Conservation (phyloP, 2,329 filamentous ascomycete genomes). For the Colletotrichum shisoi region DNA sequence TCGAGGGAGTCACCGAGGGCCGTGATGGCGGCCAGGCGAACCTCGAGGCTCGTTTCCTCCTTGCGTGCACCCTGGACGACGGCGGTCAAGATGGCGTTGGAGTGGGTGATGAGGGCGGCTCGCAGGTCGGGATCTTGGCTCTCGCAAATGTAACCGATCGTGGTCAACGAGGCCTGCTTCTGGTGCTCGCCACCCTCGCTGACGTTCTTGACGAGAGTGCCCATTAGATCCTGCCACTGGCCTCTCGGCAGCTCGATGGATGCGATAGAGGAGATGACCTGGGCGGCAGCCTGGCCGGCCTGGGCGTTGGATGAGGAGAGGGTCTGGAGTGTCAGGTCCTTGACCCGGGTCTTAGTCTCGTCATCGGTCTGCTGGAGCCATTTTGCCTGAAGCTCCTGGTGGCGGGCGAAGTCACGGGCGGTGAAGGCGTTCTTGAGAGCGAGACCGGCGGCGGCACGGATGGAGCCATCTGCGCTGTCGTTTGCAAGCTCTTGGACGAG, state of each 20-base stretch:
- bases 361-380: constrained; percentile 86
- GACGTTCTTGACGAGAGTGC: constrained; percentile 87
- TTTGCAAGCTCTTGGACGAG: constrained; percentile 95
- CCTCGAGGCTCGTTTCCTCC: constrained; percentile 90
- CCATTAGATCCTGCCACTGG: constrained; percentile 94
- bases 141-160: constrained; percentile 99
- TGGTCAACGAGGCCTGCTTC: constrained; percentile 92
- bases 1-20: constrained; percentile 96
- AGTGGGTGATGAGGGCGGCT: constrained; percentile 81
- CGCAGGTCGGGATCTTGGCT: constrained; percentile 88
- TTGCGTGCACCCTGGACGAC: constrained; percentile 97
- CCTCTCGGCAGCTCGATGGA: constrained; percentile 91
- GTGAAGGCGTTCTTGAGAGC: constrained; percentile 98
- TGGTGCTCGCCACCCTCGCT: constrained; percentile 84
- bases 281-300: constrained; percentile 87
- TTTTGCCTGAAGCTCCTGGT: constrained; percentile 90
- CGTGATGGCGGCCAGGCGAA: constrained; percentile 89
- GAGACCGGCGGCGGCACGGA: constrained; percentile 92
- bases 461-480: constrained; percentile 80
- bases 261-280: constrained; percentile 94
- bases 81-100: constrained; percentile 96
- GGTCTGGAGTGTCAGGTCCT: constrained; percentile 88
- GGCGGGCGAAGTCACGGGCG: constrained; percentile 84
- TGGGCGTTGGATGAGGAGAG: constrained; percentile 79
- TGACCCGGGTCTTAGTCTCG: constrained; percentile 85